Evolutionary conservation across 2,329 filamentous ascomycete genomes (phyloP), one percentile per base, ranked within the genome.

Genomic region (Clonostachys rosea): DNA sequence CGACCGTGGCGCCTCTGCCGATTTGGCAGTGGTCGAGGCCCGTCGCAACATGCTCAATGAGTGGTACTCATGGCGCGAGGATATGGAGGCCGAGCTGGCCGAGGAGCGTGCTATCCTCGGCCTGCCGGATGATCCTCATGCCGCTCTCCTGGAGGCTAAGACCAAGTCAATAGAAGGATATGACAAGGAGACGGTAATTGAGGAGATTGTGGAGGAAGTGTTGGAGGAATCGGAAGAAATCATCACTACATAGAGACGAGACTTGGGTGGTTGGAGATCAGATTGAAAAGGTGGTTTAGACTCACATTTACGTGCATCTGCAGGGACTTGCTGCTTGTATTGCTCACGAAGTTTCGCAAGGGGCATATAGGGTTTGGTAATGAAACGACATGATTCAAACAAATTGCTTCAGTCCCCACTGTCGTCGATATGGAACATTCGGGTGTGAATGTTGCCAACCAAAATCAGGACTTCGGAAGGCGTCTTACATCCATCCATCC

Each of bases 1-100:
- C 54, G 91, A 95, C 64, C 91, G 92, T 63, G 91, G 91, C 63
- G 92, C 91, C 52, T 92, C 90, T 47, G 94, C 92, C 59, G 94
- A 97, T 73, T 83, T 91, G 60, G 92, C 91, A 35, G 91, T 99
- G 44, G 87, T 99, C 52, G 92, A 97, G 70, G 84, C 83, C 56
- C 83, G 94, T 57, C 84, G 92, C 63, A 77, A 83, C 59, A 74
- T 90, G 62, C 83, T 99, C 58, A 82, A 87, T 56, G 92, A 97
- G 71, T 99, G 94, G 94, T 68, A 85, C 59, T 82, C 82, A 48
- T 99, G 91, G 90, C 80, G 91, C 63, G 81, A 83, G 59, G 74
- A 78, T 50, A 80, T 90, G 55, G 84, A 87, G 69, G 78, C 79
- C 54, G 84, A 95, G 59, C 66, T 92, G 43, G 67, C 70, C 50